phyloP scores from a whole-genome alignment of 129 eudicot genomes.

The Tagetes erecta region DNA sequence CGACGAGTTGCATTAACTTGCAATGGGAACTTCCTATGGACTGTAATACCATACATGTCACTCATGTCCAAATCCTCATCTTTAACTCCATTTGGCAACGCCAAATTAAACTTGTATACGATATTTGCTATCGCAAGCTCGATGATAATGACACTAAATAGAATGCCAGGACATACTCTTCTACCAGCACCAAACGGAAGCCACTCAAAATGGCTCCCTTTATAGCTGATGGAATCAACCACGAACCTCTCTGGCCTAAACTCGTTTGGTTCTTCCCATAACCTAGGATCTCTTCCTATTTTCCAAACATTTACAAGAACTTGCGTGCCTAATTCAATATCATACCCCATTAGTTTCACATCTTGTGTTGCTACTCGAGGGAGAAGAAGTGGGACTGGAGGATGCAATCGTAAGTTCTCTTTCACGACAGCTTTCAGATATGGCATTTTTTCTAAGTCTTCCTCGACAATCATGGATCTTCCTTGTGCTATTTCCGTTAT shows the following conservation, averaged over 20 bases:
- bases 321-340: conserved; percentile 21
- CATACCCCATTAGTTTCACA: conserved; percentile 18
- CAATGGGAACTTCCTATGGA: conserved; percentile 15
- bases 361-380: conserved; percentile 12
- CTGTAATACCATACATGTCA: neutral
- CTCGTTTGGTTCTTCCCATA: conserved; percentile 20
- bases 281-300: conserved; percentile 8
- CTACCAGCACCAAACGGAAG: conserved; percentile 28
- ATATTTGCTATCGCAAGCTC: conserved; percentile 24
- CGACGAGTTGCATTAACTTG: neutral
- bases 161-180: conserved; percentile 21
- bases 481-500: conserved; percentile 12
- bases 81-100: conserved; percentile 10
- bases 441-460: conserved; percentile 11
- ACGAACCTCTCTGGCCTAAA: conserved; percentile 18
- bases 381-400: conserved; percentile 13
- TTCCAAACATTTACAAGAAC: conserved; percentile 18
- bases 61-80: conserved; percentile 21
- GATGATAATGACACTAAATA: neutral
- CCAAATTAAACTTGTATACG: conserved; percentile 20
- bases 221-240: conserved; percentile 7
- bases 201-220: conserved; percentile 9
- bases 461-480: conserved; percentile 1
- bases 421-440: conserved; percentile 26
- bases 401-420: conserved; percentile 15